phyloP scores from a whole-genome alignment of 73 alveolate genomes.

The Tetrahymena thermophila region DNA sequence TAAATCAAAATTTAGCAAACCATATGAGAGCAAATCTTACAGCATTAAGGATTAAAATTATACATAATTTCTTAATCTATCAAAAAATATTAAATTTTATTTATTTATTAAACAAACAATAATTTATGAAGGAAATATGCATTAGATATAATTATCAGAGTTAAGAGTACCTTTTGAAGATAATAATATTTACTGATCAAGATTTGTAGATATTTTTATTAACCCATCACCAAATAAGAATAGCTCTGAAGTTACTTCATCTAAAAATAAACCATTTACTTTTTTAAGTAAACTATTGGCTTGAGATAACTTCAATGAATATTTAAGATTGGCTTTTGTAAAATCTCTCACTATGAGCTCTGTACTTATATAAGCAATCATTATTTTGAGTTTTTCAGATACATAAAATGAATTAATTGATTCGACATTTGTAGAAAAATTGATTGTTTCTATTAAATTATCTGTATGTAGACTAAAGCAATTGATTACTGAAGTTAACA shows the following conservation, averaged over 20 bases:
- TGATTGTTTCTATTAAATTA: not conserved
- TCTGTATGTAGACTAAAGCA: not conserved
- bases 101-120: not conserved
- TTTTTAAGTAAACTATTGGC: not conserved
- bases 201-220: not conserved
- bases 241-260: not conserved
- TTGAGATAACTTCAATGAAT: not conserved
- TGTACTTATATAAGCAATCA: not conserved
- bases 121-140: not conserved
- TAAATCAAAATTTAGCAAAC: not conserved
- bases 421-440: not conserved
- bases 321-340: not conserved
- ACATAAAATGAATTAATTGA: not conserved
- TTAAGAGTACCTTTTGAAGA: not conserved
- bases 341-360: not conserved
- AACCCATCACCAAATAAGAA: not conserved
- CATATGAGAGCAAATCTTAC: not conserved
- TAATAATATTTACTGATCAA: not conserved
- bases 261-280: not conserved
- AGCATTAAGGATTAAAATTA: not conserved
- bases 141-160: not conserved
- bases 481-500: not conserved
- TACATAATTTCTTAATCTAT: not conserved
- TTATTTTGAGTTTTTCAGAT: not conserved
- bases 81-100: not conserved